Evolutionary conservation across 352 stramenopile species (phyloP).

Genomic region (Globisporangium irregulare): DNA sequence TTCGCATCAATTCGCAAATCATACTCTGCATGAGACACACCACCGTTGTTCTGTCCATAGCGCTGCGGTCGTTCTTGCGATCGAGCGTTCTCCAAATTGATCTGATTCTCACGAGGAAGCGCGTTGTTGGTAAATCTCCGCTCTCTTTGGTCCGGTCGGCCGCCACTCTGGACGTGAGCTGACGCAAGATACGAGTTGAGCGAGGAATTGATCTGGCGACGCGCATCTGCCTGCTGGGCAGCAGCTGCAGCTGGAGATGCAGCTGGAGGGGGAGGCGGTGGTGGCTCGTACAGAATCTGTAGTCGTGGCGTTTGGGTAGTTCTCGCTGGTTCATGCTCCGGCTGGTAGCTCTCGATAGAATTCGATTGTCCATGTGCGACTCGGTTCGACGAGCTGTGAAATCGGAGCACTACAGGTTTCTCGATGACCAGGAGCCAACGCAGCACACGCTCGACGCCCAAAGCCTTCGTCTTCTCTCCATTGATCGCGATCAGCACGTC

Average conservation of each 20-base stretch:
- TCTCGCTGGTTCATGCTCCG: slow-evolving; percentile 28
- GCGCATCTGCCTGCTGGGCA: neutral
- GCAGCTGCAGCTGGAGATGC: neutral
- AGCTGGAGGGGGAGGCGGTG: neutral
- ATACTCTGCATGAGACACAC: slow-evolving; percentile 18
- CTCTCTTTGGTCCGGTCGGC: slow-evolving; percentile 6
- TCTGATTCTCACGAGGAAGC: slow-evolving; percentile 11
- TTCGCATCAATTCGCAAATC: slow-evolving; percentile 27
- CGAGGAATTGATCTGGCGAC: slow-evolving; percentile 6
- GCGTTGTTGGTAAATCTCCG: slow-evolving; percentile 25
- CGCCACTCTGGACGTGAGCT: slow-evolving; percentile 24
- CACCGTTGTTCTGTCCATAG: neutral
- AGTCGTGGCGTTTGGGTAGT: slow-evolving; percentile 18
- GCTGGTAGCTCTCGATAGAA: slow-evolving; percentile 21
- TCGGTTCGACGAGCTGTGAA: slow-evolving; percentile 75
- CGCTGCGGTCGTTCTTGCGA: neutral
- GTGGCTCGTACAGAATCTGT: slow-evolving; percentile 26
- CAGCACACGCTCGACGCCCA: slow-evolving; percentile 75
- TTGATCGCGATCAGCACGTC: slow-evolving; percentile 83
- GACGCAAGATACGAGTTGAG: slow-evolving; percentile 16
- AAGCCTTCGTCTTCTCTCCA: slow-evolving; percentile 68
- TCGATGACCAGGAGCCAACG: slow-evolving; percentile 74
- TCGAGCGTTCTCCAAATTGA: neutral
- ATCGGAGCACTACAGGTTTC: slow-evolving; percentile 72
- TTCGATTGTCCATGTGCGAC: slow-evolving; percentile 20